phyloP scores from a whole-genome alignment of 805 yeast genomes.

The Groenewaldozyma tartarivorans region DNA sequence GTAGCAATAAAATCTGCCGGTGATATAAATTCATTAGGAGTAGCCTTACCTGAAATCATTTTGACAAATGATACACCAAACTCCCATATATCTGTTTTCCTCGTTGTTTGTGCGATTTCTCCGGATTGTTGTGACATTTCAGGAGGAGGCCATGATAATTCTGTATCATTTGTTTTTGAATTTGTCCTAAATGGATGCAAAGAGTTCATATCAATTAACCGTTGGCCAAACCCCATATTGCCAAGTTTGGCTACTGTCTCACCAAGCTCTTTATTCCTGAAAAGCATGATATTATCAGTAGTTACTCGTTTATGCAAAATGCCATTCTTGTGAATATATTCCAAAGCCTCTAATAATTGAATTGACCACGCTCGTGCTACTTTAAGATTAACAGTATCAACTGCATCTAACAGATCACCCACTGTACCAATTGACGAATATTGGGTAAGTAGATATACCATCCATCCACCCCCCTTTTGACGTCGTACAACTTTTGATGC shows the following conservation, averaged over 20 bases:
- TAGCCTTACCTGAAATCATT: conserved; percentile 51
- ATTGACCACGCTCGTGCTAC: conserved; percentile 84
- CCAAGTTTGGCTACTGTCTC: conserved; percentile 29
- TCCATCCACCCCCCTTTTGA: conserved; percentile 40
- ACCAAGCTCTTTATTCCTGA: conserved; percentile 42
- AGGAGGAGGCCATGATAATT: conserved; percentile 65
- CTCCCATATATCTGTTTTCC: conserved; percentile 91
- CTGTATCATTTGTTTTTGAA: conserved; percentile 5
- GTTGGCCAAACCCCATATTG: conserved; percentile 20
- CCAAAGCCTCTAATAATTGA: conserved; percentile 76
- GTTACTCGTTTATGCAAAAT: conserved; percentile 62
- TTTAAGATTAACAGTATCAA: conserved; percentile 57
- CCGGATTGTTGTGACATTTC: conserved; percentile 40
- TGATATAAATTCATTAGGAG: conserved; percentile 43
- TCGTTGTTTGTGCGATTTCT: conserved; percentile 42
- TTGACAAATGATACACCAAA: conserved; percentile 71
- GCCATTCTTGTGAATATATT: conserved; percentile 78
- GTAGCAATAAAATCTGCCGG: conserved; percentile 54
- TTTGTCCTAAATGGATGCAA: conserved; percentile 22
- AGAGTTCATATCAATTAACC: conserved; percentile 25
- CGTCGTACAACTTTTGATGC: conserved; percentile 65
- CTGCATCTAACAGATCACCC: conserved; percentile 56
- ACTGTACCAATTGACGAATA: conserved; percentile 48
- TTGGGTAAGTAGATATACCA: conserved; percentile 58
- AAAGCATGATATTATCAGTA: conserved; percentile 47